Evolutionary conservation across 2,329 filamentous ascomycete genomes (phyloP).

Genomic region (Alternaria conjuncta): DNA sequence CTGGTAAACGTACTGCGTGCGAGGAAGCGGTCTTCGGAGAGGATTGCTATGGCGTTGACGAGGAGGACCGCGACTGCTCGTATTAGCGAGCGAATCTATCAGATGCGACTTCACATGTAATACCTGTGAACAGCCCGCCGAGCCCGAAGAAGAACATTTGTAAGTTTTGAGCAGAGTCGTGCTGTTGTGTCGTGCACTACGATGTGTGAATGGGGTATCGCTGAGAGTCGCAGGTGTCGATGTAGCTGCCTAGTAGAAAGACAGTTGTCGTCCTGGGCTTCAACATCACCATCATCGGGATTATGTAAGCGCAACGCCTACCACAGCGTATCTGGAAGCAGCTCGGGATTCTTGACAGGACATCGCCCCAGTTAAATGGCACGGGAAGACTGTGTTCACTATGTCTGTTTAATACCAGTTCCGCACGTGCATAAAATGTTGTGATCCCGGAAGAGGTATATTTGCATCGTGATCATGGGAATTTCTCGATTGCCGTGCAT

Average conservation of each 20-base stretch:
- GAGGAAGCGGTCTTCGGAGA: slow-evolving; percentile 94
- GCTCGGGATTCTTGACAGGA: background rate
- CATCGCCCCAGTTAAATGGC: background rate
- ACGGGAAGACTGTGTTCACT: background rate
- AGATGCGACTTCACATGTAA: background rate
- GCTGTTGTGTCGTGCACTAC: background rate
- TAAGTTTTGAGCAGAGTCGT: background rate
- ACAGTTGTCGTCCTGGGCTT: slow-evolving; percentile 27
- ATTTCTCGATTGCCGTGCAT: background rate
- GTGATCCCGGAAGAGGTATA: background rate
- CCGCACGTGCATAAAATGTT: background rate
- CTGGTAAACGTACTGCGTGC: slow-evolving; percentile 68
- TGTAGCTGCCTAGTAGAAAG: slow-evolving; percentile 27
- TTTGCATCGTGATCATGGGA: background rate
- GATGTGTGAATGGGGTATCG: background rate
- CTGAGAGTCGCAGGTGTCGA: background rate
- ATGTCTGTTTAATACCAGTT: background rate
- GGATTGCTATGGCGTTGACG: slow-evolving; percentile 90
- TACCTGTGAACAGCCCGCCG: slow-evolving; percentile 77
- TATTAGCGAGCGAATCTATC: slow-evolving; percentile 21
- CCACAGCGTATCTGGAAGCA: background rate
- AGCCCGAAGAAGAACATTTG: slow-evolving; percentile 73
- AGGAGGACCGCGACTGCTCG: slow-evolving; percentile 77
- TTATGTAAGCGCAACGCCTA: slow-evolving; percentile 7
- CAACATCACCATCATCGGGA: slow-evolving; percentile 1